A percentile compares a stretch with the other conserved stretches of the same genome.
Evolutionary conservation across 768 basidiomycete genomes (phyloP).

Genomic region (Tephrocybe rancida): DNA sequence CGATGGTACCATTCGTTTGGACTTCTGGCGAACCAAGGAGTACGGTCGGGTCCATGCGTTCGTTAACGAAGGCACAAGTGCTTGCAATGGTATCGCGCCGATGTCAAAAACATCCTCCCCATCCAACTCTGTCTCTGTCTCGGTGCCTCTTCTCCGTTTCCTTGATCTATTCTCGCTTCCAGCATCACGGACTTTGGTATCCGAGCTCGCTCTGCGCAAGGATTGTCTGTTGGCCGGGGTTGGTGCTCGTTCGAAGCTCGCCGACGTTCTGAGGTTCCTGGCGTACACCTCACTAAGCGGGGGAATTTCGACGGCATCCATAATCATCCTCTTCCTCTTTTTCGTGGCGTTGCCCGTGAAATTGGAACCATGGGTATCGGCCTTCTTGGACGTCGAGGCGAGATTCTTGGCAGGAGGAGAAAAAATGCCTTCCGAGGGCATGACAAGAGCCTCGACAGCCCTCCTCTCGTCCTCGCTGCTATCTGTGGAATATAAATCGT

Average conservation of each 20-base stretch:
- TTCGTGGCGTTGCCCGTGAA: constrained; percentile 7
- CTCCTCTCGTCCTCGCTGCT: constrained; percentile 35
- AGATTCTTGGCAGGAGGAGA: background rate
- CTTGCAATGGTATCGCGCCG: background rate
- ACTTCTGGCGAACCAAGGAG: constrained; percentile 5
- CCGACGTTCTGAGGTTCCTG: constrained; percentile 6
- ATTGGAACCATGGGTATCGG: no score
- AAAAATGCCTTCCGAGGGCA: constrained; percentile 13
- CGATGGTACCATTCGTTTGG: constrained; percentile 4
- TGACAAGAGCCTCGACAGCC: constrained; percentile 14
- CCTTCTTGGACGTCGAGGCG: background rate
- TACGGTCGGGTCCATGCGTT: constrained; percentile 2
- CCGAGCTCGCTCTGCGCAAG: constrained; percentile 5
- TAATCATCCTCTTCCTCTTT: constrained; percentile 44
- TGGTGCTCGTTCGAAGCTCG: constrained; percentile 6
- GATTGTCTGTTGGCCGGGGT: constrained; percentile 1
- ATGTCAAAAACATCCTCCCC: background rate
- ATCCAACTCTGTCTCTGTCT: constrained; percentile 3
- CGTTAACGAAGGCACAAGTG: background rate
- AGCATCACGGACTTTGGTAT: background rate
- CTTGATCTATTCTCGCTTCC: background rate
- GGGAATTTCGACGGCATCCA: constrained; percentile 26
- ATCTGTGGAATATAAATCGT: constrained; percentile 37
- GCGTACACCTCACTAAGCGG: constrained; percentile 13
- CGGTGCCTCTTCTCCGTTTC: constrained; percentile 16